Evolutionary conservation across 1,284 basidiomycete species (phyloP).

Genomic region (Pseudozyma sp.): DNA sequence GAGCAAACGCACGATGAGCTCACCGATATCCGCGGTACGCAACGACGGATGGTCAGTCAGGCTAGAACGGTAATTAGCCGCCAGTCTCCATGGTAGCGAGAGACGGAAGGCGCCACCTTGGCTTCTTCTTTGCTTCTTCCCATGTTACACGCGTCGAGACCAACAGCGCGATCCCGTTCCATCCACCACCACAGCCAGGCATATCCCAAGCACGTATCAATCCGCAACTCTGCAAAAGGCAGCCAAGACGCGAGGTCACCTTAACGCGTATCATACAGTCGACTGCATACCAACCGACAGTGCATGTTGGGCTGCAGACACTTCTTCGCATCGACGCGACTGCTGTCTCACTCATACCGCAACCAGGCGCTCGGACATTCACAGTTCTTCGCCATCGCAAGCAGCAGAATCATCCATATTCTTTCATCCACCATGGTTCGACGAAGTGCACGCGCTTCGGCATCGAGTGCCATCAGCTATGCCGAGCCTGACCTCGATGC

Average conservation of each 20-base stretch:
- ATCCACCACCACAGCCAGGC: background rate
- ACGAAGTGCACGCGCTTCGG: slow-evolving; percentile 34
- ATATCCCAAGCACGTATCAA: background rate
- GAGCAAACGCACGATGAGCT: slow-evolving; percentile 36
- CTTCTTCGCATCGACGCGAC: slow-evolving; percentile 16
- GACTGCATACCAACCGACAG: background rate
- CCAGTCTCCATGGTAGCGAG: background rate
- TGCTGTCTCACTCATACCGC: slow-evolving; percentile 5
- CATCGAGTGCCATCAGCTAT: slow-evolving; percentile 25
- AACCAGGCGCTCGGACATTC: background rate
- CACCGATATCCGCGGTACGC: background rate
- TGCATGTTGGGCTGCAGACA: slow-evolving; percentile 20
- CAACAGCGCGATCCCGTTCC: background rate
- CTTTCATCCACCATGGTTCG: slow-evolving; percentile 23
- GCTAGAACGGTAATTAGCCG: background rate
- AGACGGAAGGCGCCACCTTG: background rate
- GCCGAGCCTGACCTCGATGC: slow-evolving; percentile 21
- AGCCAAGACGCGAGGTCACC: background rate
- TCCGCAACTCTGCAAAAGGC: too few species aligned
- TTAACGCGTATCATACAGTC: background rate
- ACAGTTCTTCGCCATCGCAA: background rate
- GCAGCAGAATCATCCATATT: background rate
- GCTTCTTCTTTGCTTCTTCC: slow-evolving; percentile 6
- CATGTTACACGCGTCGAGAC: slow-evolving; percentile 10
- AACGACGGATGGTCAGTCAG: background rate